Evolutionary conservation across 2,329 filamentous ascomycete genomes (phyloP).

Genomic region (Botrytis paeoniae): DNA sequence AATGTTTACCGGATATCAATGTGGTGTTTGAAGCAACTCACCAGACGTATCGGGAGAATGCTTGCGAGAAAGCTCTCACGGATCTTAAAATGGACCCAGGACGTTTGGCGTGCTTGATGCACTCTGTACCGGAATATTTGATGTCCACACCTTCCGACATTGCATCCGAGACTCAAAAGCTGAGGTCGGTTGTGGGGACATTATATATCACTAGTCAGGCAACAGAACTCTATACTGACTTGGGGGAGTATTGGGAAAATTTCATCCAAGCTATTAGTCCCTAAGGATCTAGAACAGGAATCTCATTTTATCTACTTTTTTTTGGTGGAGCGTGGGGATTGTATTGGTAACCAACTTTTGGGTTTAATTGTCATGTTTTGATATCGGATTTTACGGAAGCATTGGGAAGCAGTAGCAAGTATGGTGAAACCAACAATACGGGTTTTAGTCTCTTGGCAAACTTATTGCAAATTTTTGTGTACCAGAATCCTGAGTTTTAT

Average conservation of each 20-base stretch:
- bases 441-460: neutral
- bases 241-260: conserved; percentile 18
- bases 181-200: neutral
- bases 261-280: conserved; percentile 12
- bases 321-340: neutral
- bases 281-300: neutral
- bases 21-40: conserved; percentile 21
- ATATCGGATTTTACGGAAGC: neutral
- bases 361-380: neutral
- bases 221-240: conserved; percentile 11
- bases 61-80: conserved; percentile 15
- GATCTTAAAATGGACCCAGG: conserved; percentile 9
- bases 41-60: conserved; percentile 6
- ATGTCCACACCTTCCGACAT: conserved; percentile 14
- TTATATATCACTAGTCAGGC: conserved; percentile 15
- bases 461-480: neutral
- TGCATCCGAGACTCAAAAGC: conserved; percentile 7
- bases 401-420: neutral
- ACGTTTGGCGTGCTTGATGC: conserved; percentile 19
- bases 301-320: neutral
- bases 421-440: neutral
- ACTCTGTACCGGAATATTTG: conserved; percentile 14
- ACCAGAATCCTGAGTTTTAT: neutral
- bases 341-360: neutral
- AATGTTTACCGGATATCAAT: conserved; percentile 22